Evolutionary conservation across 352 stramenopile species (phyloP), one percentile per base, ranked within the genome.

Genomic region (Phytophthora hybrid): DNA sequence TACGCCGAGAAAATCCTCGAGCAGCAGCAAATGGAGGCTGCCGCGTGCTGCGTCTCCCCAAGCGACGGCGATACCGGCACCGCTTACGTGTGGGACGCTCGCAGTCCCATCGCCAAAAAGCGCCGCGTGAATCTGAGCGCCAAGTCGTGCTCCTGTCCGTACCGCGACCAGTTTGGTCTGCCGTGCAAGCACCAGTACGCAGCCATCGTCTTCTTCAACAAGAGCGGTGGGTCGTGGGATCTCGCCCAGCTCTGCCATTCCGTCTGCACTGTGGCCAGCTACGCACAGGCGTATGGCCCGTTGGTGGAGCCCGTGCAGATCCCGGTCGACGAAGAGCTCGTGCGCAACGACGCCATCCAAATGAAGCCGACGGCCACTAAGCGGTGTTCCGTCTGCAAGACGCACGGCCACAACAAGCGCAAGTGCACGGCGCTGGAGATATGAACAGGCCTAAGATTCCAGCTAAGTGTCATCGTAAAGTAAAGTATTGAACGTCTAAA

Each of bases 301-400:
- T 32, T 69, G 46, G 69, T 70, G 29, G 71, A 78, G 56, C 63
- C 79, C 23, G 68, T 81, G 53, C 66, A 86, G 41, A 75, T 86
- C 29, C 79, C 79, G 2, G 74, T 84, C 37, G 79, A 86, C 49
- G 79, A 86, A 19, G 79, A 86, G 54, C 74, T 86, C n/a, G 73
- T 80, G 29, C 72, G 75, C 34, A 85, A 87, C 37, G 18, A 67
- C 37, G n/a, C 65, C 2, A 80, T 87, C 54, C 71, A 83, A 32
- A 76, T 83, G 66, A 77, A 75, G 39, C 55, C 69, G 16, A 59
- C 69, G 31, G 71, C 59, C 1, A 66, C 54, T 1, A 87, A 85
- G 34, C 66, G 78, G 8, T 87, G 80, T 47, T 87, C 75, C 2
- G 59, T 84, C 3, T 87, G 80, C 66, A 83, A 87, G 63, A 81